These are phyloP conservation scores for Corniculantispora saksenae DNA, from an alignment of 2,329 filamentous ascomycete species.

Conservation along the genomic window DNA sequence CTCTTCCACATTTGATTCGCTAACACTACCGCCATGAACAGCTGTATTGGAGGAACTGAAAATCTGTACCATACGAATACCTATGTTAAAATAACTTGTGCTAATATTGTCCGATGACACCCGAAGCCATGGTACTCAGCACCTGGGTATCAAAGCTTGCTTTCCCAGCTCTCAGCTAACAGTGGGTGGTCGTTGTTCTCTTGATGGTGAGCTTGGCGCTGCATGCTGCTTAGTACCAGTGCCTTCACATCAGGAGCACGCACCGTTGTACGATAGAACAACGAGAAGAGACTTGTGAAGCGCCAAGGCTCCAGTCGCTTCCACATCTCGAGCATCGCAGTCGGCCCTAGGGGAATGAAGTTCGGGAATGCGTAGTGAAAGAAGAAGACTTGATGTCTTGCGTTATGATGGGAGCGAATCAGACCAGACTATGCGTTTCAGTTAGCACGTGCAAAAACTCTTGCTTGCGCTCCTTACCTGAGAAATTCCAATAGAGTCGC, in stretches of 20 bases:
- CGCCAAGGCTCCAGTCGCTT: conserved; percentile 8
- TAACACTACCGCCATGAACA: neutral
- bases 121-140: no score
- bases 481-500: conserved; percentile 19
- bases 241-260: conserved; percentile 16
- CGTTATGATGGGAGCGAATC: conserved; percentile 12
- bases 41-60: no score
- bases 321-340: conserved; percentile 19
- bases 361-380: conserved; percentile 19
- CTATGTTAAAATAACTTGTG: neutral
- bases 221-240: conserved; percentile 14
- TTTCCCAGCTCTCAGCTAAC: neutral
- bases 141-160: neutral
- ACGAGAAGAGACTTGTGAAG: conserved; percentile 6
- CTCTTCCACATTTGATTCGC: conserved; percentile 3
- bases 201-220: conserved; percentile 14
- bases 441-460: neutral
- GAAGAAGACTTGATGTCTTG: conserved; percentile 16
- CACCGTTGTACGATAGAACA: conserved; percentile 17
- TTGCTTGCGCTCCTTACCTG: neutral
- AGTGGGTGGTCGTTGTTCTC: conserved; percentile 14
- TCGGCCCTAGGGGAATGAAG: conserved; percentile 17
- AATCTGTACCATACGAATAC: neutral
- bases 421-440: conserved; percentile 6
- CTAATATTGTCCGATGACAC: no score